Conservation (phyloP, 768 basidiomycete species). For the Auriscalpium orientale region DNA sequence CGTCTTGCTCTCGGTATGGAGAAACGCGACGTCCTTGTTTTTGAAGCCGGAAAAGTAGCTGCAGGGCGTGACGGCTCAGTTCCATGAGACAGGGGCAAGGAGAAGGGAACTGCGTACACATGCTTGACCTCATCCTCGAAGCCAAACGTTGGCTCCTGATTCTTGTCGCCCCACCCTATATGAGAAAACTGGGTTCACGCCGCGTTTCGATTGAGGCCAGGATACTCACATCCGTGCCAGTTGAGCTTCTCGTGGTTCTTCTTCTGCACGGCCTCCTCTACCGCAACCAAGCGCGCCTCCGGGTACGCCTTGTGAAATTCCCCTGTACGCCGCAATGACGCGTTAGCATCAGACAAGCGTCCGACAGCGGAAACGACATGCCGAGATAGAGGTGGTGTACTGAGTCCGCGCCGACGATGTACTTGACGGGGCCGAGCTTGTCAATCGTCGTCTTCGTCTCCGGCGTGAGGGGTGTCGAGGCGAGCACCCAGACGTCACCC, state of each 20-base stretch:
- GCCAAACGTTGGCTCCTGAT: slow-evolving; percentile 54
- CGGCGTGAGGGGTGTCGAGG: slow-evolving; percentile 62
- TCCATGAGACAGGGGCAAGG: not conserved
- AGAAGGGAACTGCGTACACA: slow-evolving; percentile 13
- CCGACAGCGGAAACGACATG: slow-evolving; percentile 19
- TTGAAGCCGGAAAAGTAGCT: slow-evolving; percentile 65
- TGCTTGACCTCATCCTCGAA: slow-evolving; percentile 59
- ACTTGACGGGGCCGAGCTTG: slow-evolving; percentile 65
- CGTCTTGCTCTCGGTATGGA: slow-evolving; percentile 62
- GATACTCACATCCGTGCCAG: slow-evolving; percentile 56
- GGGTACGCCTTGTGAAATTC: slow-evolving; percentile 69
- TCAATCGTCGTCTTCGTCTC: slow-evolving; percentile 58
- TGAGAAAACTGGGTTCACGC: too few species aligned
- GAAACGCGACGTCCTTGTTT: slow-evolving; percentile 81
- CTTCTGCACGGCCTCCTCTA: slow-evolving; percentile 47
- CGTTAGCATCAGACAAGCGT: not conserved
- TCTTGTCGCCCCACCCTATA: slow-evolving; percentile 25
- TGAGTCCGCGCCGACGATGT: slow-evolving; percentile 47
- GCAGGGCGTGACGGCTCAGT: not conserved
- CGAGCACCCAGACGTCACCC: slow-evolving; percentile 76
- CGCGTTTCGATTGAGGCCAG: too few species aligned
- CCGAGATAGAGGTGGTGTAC: slow-evolving; percentile 56
- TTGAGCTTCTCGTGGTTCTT: slow-evolving; percentile 39
- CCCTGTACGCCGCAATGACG: slow-evolving; percentile 22
- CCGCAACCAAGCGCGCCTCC: slow-evolving; percentile 62